Conservation (phyloP, 257 asterid genomes). For the Solanum ossicruentum region DNA sequence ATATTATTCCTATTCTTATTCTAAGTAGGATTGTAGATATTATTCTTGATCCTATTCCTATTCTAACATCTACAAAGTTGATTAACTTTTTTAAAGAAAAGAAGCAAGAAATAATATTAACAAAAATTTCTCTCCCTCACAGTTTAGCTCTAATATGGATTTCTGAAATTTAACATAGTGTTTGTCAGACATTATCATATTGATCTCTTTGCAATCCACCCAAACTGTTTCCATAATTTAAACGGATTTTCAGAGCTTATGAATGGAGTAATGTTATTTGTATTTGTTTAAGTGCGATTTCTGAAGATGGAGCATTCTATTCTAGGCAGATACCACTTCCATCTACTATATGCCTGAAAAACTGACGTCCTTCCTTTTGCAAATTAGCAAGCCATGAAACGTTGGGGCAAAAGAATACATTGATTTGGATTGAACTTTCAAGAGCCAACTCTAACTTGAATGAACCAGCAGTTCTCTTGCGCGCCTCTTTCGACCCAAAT, state of each 20-base stretch:
- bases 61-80: background rate
- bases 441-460: background rate
- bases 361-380: background rate
- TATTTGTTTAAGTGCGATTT: background rate
- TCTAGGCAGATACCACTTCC: background rate
- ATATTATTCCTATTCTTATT: no score
- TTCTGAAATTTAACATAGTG: background rate
- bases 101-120: background rate
- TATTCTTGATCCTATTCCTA: no score
- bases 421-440: background rate
- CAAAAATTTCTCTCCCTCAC: background rate
- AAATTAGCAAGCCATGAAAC: background rate
- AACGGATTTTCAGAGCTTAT: background rate
- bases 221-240: background rate
- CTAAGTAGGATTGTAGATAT: no score
- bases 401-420: background rate
- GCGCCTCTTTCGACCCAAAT: background rate
- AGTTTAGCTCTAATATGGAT: background rate
- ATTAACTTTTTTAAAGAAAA: background rate
- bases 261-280: background rate
- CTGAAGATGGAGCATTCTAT: background rate
- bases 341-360: background rate
- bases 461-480: background rate
- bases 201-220: background rate
- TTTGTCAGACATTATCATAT: background rate